Percentiles rank a stretch among this genome's conserved stretches.
Evolutionary conservation across 2,329 filamentous ascomycete genomes (phyloP).

Genomic region (Aspergillus fijiensis): DNA sequence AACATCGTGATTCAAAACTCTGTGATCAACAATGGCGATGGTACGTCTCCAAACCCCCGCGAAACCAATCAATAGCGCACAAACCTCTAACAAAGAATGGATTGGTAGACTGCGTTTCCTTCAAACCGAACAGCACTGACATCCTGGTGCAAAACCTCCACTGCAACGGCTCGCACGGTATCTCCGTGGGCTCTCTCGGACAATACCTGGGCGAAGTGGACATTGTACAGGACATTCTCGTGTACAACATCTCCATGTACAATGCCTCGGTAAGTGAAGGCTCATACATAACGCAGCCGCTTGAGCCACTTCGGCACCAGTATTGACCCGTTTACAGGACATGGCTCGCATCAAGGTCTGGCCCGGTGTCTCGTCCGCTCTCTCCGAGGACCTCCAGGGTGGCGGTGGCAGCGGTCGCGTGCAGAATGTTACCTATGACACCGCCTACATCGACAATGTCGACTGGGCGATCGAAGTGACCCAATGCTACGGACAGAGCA

Average conservation of each 20-base stretch:
- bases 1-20: slow-evolving; percentile 68
- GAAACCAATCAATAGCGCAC: too few relatives aligned
- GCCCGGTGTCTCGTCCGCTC: slow-evolving; percentile 57
- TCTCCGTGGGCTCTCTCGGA: slow-evolving; percentile 69
- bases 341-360: slow-evolving; percentile 74
- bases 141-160: slow-evolving; percentile 65
- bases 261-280: slow-evolving; percentile 47
- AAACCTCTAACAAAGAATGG: background rate
- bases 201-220: slow-evolving; percentile 65
- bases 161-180: slow-evolving; percentile 71
- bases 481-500: slow-evolving; percentile 66
- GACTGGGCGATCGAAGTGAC: slow-evolving; percentile 65
- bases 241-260: slow-evolving; percentile 60
- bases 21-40: slow-evolving; percentile 63
- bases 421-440: slow-evolving; percentile 66
- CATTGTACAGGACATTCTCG: slow-evolving; percentile 67
- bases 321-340: slow-evolving; percentile 41
- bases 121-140: slow-evolving; percentile 71
- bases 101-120: slow-evolving; percentile 63
- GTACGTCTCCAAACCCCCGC: slow-evolving; percentile 21
- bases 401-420: slow-evolving; percentile 65
- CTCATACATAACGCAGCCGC: slow-evolving; percentile 30
- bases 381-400: slow-evolving; percentile 62
- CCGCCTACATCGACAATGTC: slow-evolving; percentile 60
- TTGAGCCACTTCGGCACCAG: slow-evolving; percentile 32